phyloP scores from a whole-genome alignment of 2,329 filamentous ascomycete species.

The Epicoccum nigrum region DNA sequence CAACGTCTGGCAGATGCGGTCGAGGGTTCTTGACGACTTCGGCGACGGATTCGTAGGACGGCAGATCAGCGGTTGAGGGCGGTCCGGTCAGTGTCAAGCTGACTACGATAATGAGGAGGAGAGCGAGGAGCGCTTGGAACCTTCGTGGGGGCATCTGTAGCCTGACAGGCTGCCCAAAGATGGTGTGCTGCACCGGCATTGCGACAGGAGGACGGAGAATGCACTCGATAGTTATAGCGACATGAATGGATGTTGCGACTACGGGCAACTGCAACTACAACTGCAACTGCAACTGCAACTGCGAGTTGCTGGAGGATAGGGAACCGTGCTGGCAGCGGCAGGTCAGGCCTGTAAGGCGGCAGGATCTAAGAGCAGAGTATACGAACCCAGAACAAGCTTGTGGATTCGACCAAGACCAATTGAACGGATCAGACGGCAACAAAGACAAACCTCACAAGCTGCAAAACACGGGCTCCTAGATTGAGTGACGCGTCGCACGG shows the following conservation, averaged over 20 bases:
- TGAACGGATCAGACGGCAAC: neutral
- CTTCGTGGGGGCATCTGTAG: conserved; percentile 53
- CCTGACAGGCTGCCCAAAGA: conserved; percentile 40
- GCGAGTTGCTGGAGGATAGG: conserved; percentile 6
- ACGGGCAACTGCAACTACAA: neutral
- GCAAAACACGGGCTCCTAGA: neutral
- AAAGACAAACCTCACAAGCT: conserved; percentile 3
- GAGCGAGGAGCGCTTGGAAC: conserved; percentile 53
- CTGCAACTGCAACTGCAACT: neutral
- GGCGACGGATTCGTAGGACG: conserved; percentile 42
- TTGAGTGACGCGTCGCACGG: conserved; percentile 25
- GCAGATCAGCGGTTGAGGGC: conserved; percentile 45
- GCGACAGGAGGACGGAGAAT: conserved; percentile 1
- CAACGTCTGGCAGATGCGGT: conserved; percentile 38
- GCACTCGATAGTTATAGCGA: conserved; percentile 4
- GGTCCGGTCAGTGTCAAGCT: conserved; percentile 48
- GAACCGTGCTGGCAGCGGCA: conserved; percentile 18
- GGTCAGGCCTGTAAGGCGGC: neutral
- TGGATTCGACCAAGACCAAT: neutral
- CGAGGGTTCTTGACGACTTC: conserved; percentile 48
- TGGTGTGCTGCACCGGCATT: conserved; percentile 45
- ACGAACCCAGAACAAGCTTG: neutral
- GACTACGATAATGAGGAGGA: conserved; percentile 40
- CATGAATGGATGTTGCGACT: conserved; percentile 5
- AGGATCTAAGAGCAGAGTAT: neutral